phyloP scores from a whole-genome alignment of 1,139 yeast species.

The Debaryomycetaceae sp. region DNA sequence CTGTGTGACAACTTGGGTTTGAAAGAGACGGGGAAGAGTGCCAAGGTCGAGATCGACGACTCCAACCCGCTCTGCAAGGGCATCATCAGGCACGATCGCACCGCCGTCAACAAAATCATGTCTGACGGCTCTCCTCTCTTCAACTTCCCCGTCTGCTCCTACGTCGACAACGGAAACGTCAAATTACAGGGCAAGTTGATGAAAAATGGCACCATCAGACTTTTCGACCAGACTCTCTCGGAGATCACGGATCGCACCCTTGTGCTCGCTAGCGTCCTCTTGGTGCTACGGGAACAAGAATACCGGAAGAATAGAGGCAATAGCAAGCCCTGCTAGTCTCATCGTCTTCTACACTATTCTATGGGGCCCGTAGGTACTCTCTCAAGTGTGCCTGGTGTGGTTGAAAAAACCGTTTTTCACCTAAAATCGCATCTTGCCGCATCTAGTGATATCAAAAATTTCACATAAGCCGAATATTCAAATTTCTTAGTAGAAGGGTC shows the following conservation, averaged over 20 bases:
- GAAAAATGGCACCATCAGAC: slow-evolving; percentile 27
- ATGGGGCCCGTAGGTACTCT: not conserved
- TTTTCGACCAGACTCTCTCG: slow-evolving; percentile 14
- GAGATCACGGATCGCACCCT: slow-evolving; percentile 20
- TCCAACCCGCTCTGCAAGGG: slow-evolving; percentile 13
- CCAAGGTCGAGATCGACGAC: slow-evolving; percentile 10
- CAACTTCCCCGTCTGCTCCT: slow-evolving; percentile 30
- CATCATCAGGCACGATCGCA: slow-evolving; percentile 13
- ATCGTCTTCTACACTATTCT: not conserved
- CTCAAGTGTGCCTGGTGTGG: not conserved
- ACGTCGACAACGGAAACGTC: slow-evolving; percentile 25
- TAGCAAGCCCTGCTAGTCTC: slow-evolving; percentile 18
- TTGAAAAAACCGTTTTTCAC: not conserved
- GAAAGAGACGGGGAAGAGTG: slow-evolving; percentile 7
- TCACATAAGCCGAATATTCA: not conserved
- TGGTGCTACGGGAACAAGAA: slow-evolving; percentile 39
- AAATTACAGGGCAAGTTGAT: slow-evolving; percentile 20
- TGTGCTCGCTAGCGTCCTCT: slow-evolving; percentile 26
- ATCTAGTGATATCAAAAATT: too few species aligned
- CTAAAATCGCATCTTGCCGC: not conserved
- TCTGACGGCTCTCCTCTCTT: slow-evolving; percentile 14
- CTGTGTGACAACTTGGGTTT: slow-evolving; percentile 21
- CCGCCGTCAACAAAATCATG: slow-evolving; percentile 8
- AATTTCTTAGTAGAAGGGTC: not conserved
- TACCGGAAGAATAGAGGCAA: slow-evolving; percentile 35